Evolutionary conservation across 768 basidiomycete genomes (phyloP).

Genomic region (Hygrocybe punicea): DNA sequence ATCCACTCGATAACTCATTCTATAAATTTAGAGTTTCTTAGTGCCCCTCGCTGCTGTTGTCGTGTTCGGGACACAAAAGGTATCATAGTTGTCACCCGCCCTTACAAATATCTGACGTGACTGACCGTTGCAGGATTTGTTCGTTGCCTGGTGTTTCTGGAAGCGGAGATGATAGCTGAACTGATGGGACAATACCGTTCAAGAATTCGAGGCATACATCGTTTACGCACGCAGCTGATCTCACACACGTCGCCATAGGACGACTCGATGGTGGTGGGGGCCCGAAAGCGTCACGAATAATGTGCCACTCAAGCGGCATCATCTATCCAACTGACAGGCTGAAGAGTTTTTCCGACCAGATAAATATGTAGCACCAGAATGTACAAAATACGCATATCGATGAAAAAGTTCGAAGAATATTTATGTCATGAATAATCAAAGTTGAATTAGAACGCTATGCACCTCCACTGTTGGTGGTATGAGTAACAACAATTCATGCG

Average conservation of each 20-base stretch:
- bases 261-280: no score
- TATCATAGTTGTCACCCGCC: conserved; percentile 17
- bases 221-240: no score
- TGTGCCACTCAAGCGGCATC: no score
- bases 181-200: not conserved
- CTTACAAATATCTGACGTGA: conserved; percentile 1
- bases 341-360: no score
- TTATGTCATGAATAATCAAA: not conserved
- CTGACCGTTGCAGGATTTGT: conserved; percentile 33
- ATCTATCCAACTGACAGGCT: no score
- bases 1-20: conserved; percentile 5
- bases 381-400: no score
- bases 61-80: conserved; percentile 51
- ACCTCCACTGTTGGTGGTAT: conserved; percentile 57
- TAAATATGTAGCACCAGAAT: no score
- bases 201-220: no score
- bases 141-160: conserved; percentile 38
- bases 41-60: conserved; percentile 50
- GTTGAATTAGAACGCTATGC: conserved; percentile 43
- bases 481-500: conserved; percentile 11
- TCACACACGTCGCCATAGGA: no score
- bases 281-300: no score
- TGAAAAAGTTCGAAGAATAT: not conserved
- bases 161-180: conserved; percentile 6
- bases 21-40: conserved; percentile 17